Evolutionary conservation across 1,139 yeast species (phyloP).

Genomic region (Yamadazyma dendronema): DNA sequence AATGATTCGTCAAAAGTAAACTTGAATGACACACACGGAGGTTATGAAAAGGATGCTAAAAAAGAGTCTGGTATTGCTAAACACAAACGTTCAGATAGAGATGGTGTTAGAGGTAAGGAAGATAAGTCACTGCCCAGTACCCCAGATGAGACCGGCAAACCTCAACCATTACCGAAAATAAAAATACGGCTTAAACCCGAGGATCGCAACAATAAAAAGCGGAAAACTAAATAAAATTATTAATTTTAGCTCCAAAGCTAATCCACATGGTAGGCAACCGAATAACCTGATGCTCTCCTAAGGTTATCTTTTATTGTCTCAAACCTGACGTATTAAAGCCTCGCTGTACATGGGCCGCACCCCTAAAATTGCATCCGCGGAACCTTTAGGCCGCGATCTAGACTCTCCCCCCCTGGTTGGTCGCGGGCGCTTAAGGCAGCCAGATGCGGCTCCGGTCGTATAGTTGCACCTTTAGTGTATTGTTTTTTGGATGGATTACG

Average conservation of each 20-base stretch:
- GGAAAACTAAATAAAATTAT: not conserved
- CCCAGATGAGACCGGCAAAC: not conserved
- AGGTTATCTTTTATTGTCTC: not conserved
- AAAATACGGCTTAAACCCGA: constrained; percentile 20
- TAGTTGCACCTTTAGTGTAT: too few relatives aligned
- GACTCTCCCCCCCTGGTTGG: not conserved
- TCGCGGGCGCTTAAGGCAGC: not conserved
- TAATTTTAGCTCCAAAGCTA: not conserved
- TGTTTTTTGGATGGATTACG: not conserved
- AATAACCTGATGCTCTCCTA: not conserved
- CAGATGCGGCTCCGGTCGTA: not conserved
- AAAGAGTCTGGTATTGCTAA: not conserved
- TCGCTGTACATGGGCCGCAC: not conserved
- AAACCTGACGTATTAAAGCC: not conserved
- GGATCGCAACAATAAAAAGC: constrained; percentile 10
- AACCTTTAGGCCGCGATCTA: not conserved
- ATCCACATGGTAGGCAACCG: not conserved
- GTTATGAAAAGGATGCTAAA: not conserved
- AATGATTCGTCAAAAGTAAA: not conserved
- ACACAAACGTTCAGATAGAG: too few relatives aligned
- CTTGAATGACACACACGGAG: not conserved
- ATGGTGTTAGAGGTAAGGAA: too few relatives aligned
- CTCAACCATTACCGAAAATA: constrained; percentile 19
- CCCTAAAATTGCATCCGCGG: not conserved
- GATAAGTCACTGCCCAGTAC: not conserved